Evolutionary conservation across 2,329 filamentous ascomycete genomes (phyloP), one percentile per base, ranked within the genome.

Genomic region (Podosphaera xanthii): DNA sequence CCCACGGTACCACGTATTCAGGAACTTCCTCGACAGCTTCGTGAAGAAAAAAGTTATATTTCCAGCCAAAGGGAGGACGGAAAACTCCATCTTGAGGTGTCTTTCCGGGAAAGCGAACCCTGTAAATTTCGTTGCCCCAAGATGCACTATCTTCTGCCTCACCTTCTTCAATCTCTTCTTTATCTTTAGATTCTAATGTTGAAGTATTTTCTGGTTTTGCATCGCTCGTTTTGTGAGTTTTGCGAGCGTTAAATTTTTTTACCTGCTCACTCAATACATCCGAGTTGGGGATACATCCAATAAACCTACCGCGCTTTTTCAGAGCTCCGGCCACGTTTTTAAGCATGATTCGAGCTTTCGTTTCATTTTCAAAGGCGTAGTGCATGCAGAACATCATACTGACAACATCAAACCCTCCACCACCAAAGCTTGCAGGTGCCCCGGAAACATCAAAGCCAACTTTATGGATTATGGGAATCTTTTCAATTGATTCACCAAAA

Each of bases 311-410:
- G 33, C 92, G 92, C 69, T 97, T 96, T 71, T 91, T 95, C 67
- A 98, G 72, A 1, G 86, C 80, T 0, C 89, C 86, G 0, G 92
- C 84, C 2, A 98, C 91, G 68, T 98, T 98, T 67, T 83, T 80
- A 59, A 98, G 77, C 92, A 98, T 97, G 62, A 81, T 86, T 52
- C 88, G 81, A 1, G 91, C 88, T 71, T 95, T 94, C 55, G 81
- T 80, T 70, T 98, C 91, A 58, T 77, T 87, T 74, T 97, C 92
- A 65, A 97, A 98, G 4, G 92, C 90, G 70, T 98, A 98, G 73
- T 98, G 92, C 82, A 98, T 92, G 67, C 89, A 94, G 71, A 98
- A 98, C 92, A 98, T 98, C 81, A 95, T 95, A 68, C 85, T 89
- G 63, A 98, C 91, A 49, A 97, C 86, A 69, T 98, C 92, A 66